Evolutionary conservation across 2,329 filamentous ascomycete genomes (phyloP).

Genomic region (Incumbomyces lentus): DNA sequence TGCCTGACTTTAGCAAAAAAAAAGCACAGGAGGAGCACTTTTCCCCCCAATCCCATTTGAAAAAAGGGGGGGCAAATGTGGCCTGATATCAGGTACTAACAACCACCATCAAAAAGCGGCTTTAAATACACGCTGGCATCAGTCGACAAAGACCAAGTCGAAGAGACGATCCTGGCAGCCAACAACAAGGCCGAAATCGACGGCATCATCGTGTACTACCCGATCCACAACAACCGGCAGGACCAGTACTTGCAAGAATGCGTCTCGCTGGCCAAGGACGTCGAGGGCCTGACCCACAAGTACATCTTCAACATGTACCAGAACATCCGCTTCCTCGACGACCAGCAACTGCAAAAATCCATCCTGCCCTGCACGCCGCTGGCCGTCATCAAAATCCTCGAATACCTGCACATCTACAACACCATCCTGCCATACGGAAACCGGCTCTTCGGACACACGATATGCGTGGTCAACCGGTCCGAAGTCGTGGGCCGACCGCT

Average conservation of each 20-base stretch:
- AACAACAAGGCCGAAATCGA: constrained; percentile 70
- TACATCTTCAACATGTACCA: constrained; percentile 99
- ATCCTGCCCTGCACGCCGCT: constrained; percentile 92
- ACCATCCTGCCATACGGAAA: constrained; percentile 86
- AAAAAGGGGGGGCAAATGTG: no score
- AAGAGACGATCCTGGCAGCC: constrained; percentile 76
- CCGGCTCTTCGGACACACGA: constrained; percentile 81
- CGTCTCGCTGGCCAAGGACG: constrained; percentile 80
- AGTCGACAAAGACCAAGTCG: constrained; percentile 76
- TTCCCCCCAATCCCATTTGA: no score
- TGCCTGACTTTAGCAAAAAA: no score
- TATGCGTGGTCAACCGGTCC: constrained; percentile 91
- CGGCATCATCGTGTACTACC: constrained; percentile 96
- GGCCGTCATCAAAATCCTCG: constrained; percentile 92
- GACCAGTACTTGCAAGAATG: constrained; percentile 96
- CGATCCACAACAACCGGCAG: constrained; percentile 82
- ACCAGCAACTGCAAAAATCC: constrained; percentile 58
- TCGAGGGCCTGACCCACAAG: constrained; percentile 85
- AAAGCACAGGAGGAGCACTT: no score
- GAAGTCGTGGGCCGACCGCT: constrained; percentile 92
- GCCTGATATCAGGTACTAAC: not conserved
- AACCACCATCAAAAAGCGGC: constrained; percentile 46
- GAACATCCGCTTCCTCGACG: constrained; percentile 90
- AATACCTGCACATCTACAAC: constrained; percentile 94
- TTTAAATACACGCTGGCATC: constrained; percentile 79